A percentile compares a stretch with the other conserved stretches of the same genome.
Evolutionary conservation across 345 rosid species (phyloP).

Genomic region (Boechera retrofracta): DNA sequence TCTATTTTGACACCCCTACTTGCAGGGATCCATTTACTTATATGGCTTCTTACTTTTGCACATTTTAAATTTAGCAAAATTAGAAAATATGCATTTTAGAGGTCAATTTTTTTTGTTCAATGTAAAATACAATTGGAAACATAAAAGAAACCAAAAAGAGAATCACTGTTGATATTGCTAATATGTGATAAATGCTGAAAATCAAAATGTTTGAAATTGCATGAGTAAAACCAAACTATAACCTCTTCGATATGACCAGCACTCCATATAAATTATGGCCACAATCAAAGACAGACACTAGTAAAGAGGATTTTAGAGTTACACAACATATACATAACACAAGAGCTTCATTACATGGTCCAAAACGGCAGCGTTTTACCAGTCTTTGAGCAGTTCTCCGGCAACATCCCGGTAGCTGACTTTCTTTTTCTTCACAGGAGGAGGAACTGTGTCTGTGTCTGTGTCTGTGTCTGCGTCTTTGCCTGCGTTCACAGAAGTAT

Average conservation of each 20-base stretch:
- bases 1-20: too few relatives aligned
- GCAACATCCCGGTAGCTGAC: constrained; percentile 91
- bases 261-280: background rate
- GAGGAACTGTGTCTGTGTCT: background rate
- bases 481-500: constrained; percentile 14
- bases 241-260: background rate
- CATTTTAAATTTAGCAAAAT: too few relatives aligned
- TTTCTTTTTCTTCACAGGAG: constrained; percentile 67
- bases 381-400: constrained; percentile 67
- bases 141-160: background rate
- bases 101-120: too few relatives aligned
- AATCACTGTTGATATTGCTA: background rate
- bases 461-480: background rate
- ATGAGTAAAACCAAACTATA: background rate
- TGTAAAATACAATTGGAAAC: too few relatives aligned
- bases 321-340: constrained; percentile 8
- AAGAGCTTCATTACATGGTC: background rate
- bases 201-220: too few relatives aligned
- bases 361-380: constrained; percentile 32
- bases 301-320: constrained; percentile 1
- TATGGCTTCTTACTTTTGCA: too few relatives aligned
- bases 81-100: too few relatives aligned
- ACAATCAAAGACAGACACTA: background rate
- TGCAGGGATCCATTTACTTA: too few relatives aligned
- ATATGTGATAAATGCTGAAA: background rate